Conservation (phyloP, 306 rosid genomes). For the Malus asiatica region DNA sequence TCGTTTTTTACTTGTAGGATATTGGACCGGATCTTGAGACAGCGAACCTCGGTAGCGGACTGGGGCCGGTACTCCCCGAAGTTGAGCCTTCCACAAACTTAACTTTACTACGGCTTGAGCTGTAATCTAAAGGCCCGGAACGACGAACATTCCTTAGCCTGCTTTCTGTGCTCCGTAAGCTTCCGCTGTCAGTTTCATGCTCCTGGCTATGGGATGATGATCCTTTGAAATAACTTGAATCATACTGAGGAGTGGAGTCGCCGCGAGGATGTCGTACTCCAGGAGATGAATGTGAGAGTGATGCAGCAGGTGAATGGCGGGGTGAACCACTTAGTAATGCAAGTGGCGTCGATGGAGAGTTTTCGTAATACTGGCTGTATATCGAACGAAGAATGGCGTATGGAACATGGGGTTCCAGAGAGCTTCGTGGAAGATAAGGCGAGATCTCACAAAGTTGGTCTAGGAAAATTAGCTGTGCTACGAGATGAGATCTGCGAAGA, state of each 20-base stretch:
- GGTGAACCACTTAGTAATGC: conserved; percentile 71
- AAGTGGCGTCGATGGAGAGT: conserved; percentile 54
- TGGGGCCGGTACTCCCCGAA: conserved; percentile 83
- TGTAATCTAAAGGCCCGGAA: conserved; percentile 91
- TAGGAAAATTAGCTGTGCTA: conserved; percentile 82
- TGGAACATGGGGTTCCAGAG: conserved; percentile 75
- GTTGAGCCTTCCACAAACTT: conserved; percentile 67
- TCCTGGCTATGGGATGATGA: conserved; percentile 61
- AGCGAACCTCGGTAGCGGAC: conserved; percentile 94
- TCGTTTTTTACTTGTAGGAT: conserved; percentile 62
- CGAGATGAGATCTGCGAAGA: conserved; percentile 77
- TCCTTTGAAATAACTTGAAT: conserved; percentile 66
- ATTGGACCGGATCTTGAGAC: conserved; percentile 96
- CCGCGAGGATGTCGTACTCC: conserved; percentile 55
- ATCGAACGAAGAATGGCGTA: conserved; percentile 87
- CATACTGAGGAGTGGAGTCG: conserved; percentile 68
- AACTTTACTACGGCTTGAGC: conserved; percentile 60
- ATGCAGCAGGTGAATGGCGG: conserved; percentile 69
- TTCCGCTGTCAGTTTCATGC: conserved; percentile 46
- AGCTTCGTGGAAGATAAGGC: conserved; percentile 85
- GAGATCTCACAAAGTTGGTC: conserved; percentile 94
- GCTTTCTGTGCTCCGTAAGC: conserved; percentile 40
- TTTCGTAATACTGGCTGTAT: conserved; percentile 84
- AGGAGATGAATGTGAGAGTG: conserved; percentile 73
- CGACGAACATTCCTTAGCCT: conserved; percentile 55